Base-by-base conservation (phyloP, 768 basidiomycete genomes). In the Lyophyllum shimeji region DNA sequence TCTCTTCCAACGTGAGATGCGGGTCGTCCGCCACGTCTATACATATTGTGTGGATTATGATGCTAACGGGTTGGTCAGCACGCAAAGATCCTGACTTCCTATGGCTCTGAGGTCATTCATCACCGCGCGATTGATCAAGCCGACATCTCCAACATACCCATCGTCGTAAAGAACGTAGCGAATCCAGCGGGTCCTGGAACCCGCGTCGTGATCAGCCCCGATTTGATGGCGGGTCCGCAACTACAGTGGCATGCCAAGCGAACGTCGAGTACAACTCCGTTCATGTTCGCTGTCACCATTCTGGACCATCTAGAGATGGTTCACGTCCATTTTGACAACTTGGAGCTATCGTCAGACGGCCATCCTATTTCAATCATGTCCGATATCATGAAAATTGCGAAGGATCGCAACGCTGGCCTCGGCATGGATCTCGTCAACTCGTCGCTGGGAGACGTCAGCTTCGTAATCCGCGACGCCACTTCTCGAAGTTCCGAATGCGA, bases 101-200 rank as follows among this genome's bases (percentile, higher is more conserved):
- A 57, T 31, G 56, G 56, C 13, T 57, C 56, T 12, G 56, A 57
- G 31, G 56, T 57, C 0, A 45, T 57, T 7, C 56, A 57, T 27
- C 50, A 52, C 40, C 50, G 47, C 46, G 56, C 56, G 17, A 57
- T 57, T 8, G 56, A 57, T 46, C 56, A 57, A 31, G 50, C 50
- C 11, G 29, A 29, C 21, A 29, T 31, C 31, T 29, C 48, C 2
- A 25, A 25, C 12, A 57, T 57, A 17, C 56, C 56, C 9, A 57
- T 57, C 27, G 11, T 52, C 7, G 56, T 57, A 1, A 57, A 49
- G 43, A 57, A 57, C 25, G 56, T 57, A 3, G 50, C 46, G 23
- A 57, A 57, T 15, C 56, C 56, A 33, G n/a, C 31, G 17, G 48
- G 56, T 15, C 17, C 56, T 21, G 50, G 56, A 12, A 29, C 29